phyloP scores from a whole-genome alignment of 2,329 filamentous ascomycete species.

The Aplosporella prunicola region DNA sequence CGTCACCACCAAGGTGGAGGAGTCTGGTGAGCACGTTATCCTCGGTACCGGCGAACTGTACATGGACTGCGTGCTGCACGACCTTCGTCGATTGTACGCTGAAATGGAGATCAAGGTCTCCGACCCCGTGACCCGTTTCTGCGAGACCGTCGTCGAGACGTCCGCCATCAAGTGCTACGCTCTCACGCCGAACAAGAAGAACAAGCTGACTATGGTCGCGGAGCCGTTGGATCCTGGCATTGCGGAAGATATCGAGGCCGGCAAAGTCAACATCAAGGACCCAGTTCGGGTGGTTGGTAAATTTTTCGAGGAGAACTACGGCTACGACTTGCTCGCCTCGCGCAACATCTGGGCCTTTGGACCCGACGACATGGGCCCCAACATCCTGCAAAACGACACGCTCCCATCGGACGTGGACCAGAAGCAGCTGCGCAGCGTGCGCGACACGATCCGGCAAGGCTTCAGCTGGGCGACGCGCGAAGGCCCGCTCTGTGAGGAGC shows the following conservation, averaged over 20 bases:
- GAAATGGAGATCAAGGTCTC: slow-evolving; percentile 99
- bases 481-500: slow-evolving; percentile 95
- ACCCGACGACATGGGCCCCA: slow-evolving; percentile 86
- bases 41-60: slow-evolving; percentile 97
- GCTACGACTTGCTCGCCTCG: slow-evolving; percentile 89
- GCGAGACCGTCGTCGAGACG: slow-evolving; percentile 94
- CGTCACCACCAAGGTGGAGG: slow-evolving; percentile 93
- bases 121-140: slow-evolving; percentile 93
- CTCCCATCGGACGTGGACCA: slow-evolving; percentile 91
- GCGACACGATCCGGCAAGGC: slow-evolving; percentile 88
- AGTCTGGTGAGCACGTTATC: slow-evolving; percentile 92
- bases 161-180: slow-evolving; percentile 98
- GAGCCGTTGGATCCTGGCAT: slow-evolving; percentile 94
- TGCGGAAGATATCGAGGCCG: slow-evolving; percentile 85
- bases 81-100: slow-evolving; percentile 84
- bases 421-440: slow-evolving; percentile 74
- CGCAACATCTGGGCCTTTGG: slow-evolving; percentile 98
- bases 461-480: slow-evolving; percentile 96
- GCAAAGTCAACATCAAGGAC: slow-evolving; percentile 83
- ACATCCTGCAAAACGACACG: slow-evolving; percentile 95
- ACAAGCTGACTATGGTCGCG: slow-evolving; percentile 97
- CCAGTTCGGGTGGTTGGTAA: slow-evolving; percentile 88
- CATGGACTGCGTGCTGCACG: slow-evolving; percentile 97
- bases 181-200: slow-evolving; percentile 97
- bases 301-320: slow-evolving; percentile 95